Evolutionary conservation across 768 basidiomycete species (phyloP).

Genomic region (Calocera viscosa): DNA sequence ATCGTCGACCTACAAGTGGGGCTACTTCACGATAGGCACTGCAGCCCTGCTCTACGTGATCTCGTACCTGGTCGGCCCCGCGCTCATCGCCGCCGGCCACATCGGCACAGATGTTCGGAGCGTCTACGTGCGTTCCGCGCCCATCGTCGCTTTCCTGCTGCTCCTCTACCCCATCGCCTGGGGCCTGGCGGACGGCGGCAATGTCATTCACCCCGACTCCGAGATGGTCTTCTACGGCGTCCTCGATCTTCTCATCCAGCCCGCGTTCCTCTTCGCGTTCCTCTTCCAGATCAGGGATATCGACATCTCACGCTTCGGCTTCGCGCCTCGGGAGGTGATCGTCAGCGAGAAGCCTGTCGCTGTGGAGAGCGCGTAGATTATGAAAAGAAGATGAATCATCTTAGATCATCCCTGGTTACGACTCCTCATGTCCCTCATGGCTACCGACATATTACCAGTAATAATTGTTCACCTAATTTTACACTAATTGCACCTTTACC

Average conservation of each 20-base stretch:
- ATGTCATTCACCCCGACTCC: conserved; percentile 38
- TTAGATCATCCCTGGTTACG: too few relatives aligned
- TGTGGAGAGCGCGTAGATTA: neutral
- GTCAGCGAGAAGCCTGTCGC: neutral
- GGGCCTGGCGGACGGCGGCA: conserved; percentile 42
- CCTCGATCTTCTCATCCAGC: conserved; percentile 13
- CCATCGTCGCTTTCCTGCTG: conserved; percentile 42
- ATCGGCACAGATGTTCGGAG: conserved; percentile 23
- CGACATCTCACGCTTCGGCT: conserved; percentile 12
- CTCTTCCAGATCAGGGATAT: conserved; percentile 22
- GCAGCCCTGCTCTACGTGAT: conserved; percentile 38
- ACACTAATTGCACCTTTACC: too few relatives aligned
- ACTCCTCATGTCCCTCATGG: too few relatives aligned
- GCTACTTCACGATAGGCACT: conserved; percentile 38
- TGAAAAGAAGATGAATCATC: neutral
- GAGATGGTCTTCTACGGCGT: conserved; percentile 50
- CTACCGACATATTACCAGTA: too few relatives aligned
- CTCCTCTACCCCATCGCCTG: conserved; percentile 45
- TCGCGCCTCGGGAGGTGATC: neutral
- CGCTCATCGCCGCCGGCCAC: conserved; percentile 21
- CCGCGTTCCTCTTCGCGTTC: conserved; percentile 19
- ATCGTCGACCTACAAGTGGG: conserved; percentile 42
- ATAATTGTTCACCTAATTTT: too few relatives aligned
- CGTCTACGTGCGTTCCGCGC: conserved; percentile 29
- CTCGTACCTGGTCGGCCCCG: conserved; percentile 27